These are phyloP conservation scores for Salix caprea DNA, from an alignment of 345 rosid genomes.

Conservation along the genomic window DNA sequence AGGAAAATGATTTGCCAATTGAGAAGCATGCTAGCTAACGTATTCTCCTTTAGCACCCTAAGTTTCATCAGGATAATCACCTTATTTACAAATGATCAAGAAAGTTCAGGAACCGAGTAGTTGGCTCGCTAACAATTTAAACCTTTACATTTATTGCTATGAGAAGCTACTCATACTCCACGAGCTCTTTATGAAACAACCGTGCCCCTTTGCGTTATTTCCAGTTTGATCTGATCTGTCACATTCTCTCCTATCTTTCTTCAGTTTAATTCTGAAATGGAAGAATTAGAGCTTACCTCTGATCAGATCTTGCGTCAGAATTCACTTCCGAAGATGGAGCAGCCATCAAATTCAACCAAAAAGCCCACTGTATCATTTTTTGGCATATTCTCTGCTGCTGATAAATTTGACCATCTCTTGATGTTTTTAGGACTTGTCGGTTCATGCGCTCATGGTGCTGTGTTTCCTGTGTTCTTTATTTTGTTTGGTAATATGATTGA, in stretches of 20 bases:
- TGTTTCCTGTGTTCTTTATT: conserved; percentile 64
- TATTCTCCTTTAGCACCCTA: neutral
- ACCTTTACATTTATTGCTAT: conserved; percentile 31
- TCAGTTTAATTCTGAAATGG: conserved; percentile 14
- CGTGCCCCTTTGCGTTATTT: neutral
- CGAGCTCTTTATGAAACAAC: conserved; percentile 11
- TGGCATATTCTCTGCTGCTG: conserved; percentile 61
- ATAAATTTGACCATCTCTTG: conserved; percentile 43
- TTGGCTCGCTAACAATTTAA: conserved; percentile 27
- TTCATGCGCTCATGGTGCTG: conserved; percentile 59
- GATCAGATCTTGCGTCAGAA: conserved; percentile 3
- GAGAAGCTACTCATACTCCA: conserved; percentile 6
- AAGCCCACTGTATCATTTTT: conserved; percentile 45
- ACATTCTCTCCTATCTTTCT: neutral
- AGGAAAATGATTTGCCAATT: neutral
- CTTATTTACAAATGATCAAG: neutral
- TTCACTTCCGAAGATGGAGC: conserved; percentile 7
- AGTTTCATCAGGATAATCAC: neutral
- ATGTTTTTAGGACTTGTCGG: conserved; percentile 65
- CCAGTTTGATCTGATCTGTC: neutral
- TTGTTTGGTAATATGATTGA: conserved; percentile 65
- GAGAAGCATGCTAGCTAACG: neutral
- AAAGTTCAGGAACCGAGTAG: conserved; percentile 19
- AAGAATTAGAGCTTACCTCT: conserved; percentile 16
- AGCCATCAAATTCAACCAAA: conserved; percentile 10